A percentile compares a stretch with the other conserved stretches of the same genome.
phyloP scores from a whole-genome alignment of 805 yeast species.

The Groenewaldozyma salmanticensis region DNA sequence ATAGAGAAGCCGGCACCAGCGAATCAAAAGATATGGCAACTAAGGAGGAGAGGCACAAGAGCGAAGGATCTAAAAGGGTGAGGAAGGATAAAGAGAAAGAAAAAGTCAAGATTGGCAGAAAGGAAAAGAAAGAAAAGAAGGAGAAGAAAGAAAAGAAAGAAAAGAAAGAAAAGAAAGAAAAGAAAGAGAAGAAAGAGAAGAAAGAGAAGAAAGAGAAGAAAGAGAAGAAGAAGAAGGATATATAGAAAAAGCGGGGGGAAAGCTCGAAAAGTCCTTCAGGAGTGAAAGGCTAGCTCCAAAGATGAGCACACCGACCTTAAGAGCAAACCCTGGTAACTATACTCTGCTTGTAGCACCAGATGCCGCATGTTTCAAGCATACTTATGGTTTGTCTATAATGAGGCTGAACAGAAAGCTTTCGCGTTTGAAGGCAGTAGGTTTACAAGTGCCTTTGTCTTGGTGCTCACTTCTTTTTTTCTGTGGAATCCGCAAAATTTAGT shows the following conservation, averaged over 20 bases:
- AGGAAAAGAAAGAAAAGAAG: slow-evolving; percentile 22
- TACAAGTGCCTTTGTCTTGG: too few relatives aligned
- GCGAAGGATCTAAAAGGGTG: slow-evolving; percentile 20
- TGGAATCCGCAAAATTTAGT: too few relatives aligned
- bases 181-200: background rate
- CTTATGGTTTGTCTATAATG: too few relatives aligned
- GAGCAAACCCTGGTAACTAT: too few relatives aligned
- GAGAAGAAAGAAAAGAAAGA: slow-evolving; percentile 17
- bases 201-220: slow-evolving; percentile 1
- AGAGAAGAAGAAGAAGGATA: background rate
- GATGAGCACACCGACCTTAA: too few relatives aligned
- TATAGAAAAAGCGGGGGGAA: background rate
- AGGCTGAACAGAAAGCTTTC: too few relatives aligned
- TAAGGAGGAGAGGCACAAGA: slow-evolving; percentile 16
- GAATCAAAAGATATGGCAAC: slow-evolving; percentile 17
- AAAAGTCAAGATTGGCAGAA: slow-evolving; percentile 18
- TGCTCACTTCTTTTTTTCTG: too few relatives aligned
- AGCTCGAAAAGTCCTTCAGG: background rate
- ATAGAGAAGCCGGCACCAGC: slow-evolving; percentile 21
- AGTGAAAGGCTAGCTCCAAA: background rate
- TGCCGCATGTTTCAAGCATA: too few relatives aligned
- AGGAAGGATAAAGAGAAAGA: slow-evolving; percentile 15
- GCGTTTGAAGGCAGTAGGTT: too few relatives aligned
- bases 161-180: slow-evolving; percentile 9
- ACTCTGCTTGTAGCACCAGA: too few relatives aligned